Conservation (phyloP, 768 basidiomycete genomes). For the Rubroboletus satanas region DNA sequence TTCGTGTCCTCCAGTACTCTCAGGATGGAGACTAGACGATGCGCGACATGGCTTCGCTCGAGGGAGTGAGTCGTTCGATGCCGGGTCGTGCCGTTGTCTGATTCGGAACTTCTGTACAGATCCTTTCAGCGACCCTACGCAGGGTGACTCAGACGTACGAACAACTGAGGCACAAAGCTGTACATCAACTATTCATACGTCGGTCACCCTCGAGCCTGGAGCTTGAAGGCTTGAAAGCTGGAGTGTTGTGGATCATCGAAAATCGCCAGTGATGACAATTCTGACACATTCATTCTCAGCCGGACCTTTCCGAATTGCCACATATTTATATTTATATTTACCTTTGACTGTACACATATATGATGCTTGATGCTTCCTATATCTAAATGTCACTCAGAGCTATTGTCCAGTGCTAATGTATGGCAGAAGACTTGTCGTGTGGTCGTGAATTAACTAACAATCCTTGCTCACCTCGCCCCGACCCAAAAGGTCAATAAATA, state of each 20-base stretch:
- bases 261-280: too few species aligned
- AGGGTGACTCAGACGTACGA: conserved; percentile 13
- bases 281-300: neutral
- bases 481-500: too few species aligned
- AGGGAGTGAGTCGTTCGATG: neutral
- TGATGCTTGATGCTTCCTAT: too few species aligned
- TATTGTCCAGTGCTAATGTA: too few species aligned
- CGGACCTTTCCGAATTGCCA: neutral
- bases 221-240: too few species aligned
- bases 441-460: too few species aligned
- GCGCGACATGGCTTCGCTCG: neutral
- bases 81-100: neutral
- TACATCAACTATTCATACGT: neutral
- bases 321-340: too few species aligned
- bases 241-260: neutral
- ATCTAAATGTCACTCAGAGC: too few species aligned
- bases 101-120: neutral
- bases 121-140: neutral
- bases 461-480: too few species aligned
- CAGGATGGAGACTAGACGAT: neutral
- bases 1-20: conserved; percentile 3
- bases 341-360: too few species aligned
- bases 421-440: too few species aligned
- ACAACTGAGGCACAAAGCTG: neutral
- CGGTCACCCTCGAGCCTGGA: neutral